A percentile compares a stretch with the other conserved stretches of the same genome.
Evolutionary conservation across 1,284 basidiomycete species (phyloP).

Genomic region (Kwoniella shivajii): DNA sequence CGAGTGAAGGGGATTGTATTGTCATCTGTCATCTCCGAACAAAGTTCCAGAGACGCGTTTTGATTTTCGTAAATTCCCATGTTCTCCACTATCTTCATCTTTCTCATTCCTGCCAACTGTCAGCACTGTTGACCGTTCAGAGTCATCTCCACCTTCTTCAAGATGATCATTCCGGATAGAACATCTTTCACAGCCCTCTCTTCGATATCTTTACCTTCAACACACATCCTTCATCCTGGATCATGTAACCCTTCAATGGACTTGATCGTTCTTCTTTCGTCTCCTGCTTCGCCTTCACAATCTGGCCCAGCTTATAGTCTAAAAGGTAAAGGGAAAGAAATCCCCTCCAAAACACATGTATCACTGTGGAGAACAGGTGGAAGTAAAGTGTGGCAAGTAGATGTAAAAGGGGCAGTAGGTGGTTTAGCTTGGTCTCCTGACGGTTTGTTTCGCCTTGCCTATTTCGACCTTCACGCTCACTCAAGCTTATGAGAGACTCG

Average conservation of each 20-base stretch:
- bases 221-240: conserved; percentile 39
- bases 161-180: conserved; percentile 20
- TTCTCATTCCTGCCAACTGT: background rate
- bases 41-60: too few relatives aligned
- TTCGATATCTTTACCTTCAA: conserved; percentile 24
- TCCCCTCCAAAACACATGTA: conserved; percentile 20
- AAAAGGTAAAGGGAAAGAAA: conserved; percentile 31
- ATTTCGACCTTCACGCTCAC: background rate
- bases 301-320: background rate
- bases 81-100: background rate
- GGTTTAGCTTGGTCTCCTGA: conserved; percentile 48
- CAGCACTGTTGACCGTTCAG: background rate
- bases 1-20: too few relatives aligned
- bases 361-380: conserved; percentile 44
- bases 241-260: conserved; percentile 51
- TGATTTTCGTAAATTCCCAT: background rate
- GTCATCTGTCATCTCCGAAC: too few relatives aligned
- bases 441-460: too few relatives aligned
- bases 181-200: conserved; percentile 40
- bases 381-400: conserved; percentile 46
- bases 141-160: background rate
- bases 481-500: conserved; percentile 5
- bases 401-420: conserved; percentile 28
- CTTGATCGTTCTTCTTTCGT: conserved; percentile 38
- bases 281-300: conserved; percentile 1